Base-by-base conservation (phyloP, 768 basidiomycete genomes). In the Phylloporus sp. region DNA sequence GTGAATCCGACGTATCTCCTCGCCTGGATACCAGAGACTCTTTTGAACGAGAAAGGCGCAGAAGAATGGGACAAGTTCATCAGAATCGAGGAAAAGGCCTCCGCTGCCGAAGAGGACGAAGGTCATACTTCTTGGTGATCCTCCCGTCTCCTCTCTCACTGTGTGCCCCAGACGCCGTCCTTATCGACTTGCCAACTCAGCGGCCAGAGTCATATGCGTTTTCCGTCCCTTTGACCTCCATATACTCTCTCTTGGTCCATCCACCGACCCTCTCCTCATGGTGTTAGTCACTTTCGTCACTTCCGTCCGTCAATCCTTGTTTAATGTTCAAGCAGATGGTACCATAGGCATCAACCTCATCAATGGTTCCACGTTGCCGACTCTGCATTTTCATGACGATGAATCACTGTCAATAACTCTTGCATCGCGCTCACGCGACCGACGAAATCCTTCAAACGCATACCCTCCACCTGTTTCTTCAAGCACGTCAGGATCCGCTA, bases 321-420 rank as follows among this genome's bases (percentile, higher is more conserved):
- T 28, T 10, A 23, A 39, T 4, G 5, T 50, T 42, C 48, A 38
- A 43, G 40, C 61, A 95, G 89, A 94, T 63, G 94, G 94, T 6
- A 88, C 88, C 18, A 80, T 95, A 55, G 89, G 85, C 34, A 82
- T 98, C 54, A 95, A 95, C 67, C 84, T 92, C 51, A 89, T 86
- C 57, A 89, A 84, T 58, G 87, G 88, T 27, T 82, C 86, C 45
- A 90, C 93, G 1, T 77, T 97, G 0, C 91, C 94, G 0, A 91
- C 89, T 1, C 79, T 99, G 3, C 84, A 94, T 69, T 98, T 98
- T 69, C 97, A 98, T 68, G 97, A 98, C 64, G 95, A 98, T 60
- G 95, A 97, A 68, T 95, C 93, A 0, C 81, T 81, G 28, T 94
- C 93, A 5, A 82, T 84, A 65, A 80, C 80, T 3, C 68, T 81